phyloP scores from a whole-genome alignment of 192 early-diverging fungal species.

The Backusella sp. region DNA sequence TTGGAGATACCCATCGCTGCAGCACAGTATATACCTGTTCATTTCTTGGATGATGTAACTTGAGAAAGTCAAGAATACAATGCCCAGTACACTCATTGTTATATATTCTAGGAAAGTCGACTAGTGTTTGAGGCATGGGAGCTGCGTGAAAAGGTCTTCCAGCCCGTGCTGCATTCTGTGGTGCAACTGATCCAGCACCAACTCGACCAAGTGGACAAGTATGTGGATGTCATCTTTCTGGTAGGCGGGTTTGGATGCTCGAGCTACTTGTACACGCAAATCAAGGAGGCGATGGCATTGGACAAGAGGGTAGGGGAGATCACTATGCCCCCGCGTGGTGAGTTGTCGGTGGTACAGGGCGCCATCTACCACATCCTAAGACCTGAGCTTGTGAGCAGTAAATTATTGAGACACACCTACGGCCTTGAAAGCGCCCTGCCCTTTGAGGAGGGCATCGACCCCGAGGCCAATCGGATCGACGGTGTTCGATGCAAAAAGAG shows the following conservation, averaged over 20 bases:
- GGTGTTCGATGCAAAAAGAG: conserved; percentile 35
- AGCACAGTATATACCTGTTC: not conserved
- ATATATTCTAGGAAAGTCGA: conserved; percentile 16
- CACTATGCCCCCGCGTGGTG: conserved; percentile 41
- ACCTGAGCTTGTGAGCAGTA: conserved; percentile 34
- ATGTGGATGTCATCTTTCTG: conserved; percentile 45
- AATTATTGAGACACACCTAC: conserved; percentile 41
- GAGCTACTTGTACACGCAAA: conserved; percentile 35
- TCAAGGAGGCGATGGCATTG: conserved; percentile 33
- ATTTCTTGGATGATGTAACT: conserved; percentile 14
- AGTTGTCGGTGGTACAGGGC: conserved; percentile 50
- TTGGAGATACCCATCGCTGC: conserved; percentile 41
- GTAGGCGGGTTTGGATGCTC: conserved; percentile 57
- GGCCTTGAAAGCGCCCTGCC: conserved; percentile 41
- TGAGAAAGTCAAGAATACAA: not conserved
- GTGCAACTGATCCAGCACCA: conserved; percentile 42
- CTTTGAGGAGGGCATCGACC: conserved; percentile 44
- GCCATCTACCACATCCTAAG: conserved; percentile 43
- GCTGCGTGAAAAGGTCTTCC: conserved; percentile 46
- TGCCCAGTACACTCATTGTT: no score
- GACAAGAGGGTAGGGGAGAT: conserved; percentile 27
- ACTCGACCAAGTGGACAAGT: conserved; percentile 29
- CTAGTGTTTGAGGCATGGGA: conserved; percentile 35
- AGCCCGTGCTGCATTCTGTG: conserved; percentile 41
- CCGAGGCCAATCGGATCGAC: conserved; percentile 35